Conservation (phyloP, 2,329 filamentous ascomycete species). For the Monosporascus sp. region DNA sequence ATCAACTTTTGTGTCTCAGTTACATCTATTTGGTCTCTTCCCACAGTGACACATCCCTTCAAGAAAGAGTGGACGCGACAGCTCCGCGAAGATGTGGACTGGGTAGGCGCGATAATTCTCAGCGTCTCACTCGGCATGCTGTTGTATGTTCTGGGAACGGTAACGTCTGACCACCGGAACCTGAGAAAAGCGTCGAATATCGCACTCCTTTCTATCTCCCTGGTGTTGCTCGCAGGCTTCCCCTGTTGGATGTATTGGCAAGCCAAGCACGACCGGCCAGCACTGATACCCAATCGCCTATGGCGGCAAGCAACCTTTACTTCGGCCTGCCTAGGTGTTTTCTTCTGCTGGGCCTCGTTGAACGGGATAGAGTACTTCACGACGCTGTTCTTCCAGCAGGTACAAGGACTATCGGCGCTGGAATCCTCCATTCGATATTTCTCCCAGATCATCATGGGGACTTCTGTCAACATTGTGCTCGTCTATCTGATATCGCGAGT, state of each 20-base stretch:
- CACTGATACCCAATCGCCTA: slow-evolving; percentile 50
- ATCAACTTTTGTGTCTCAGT: slow-evolving; percentile 32
- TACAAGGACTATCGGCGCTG: slow-evolving; percentile 34
- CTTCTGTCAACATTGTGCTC: slow-evolving; percentile 35
- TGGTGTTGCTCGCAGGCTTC: slow-evolving; percentile 38
- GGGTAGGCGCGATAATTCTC: slow-evolving; percentile 42
- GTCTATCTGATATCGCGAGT: slow-evolving; percentile 35
- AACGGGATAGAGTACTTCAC: slow-evolving; percentile 39
- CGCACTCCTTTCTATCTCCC: slow-evolving; percentile 32
- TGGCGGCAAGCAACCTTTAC: slow-evolving; percentile 51
- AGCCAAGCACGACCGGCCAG: slow-evolving; percentile 20
- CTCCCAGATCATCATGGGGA: slow-evolving; percentile 39
- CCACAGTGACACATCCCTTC: slow-evolving; percentile 14
- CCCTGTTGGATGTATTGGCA: slow-evolving; percentile 33
- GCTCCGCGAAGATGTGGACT: slow-evolving; percentile 41
- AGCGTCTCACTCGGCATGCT: slow-evolving; percentile 41
- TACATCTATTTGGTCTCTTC: slow-evolving; percentile 31
- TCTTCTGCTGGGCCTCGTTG: slow-evolving; percentile 35
- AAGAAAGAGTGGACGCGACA: slow-evolving; percentile 22
- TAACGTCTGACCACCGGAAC: slow-evolving; percentile 30
- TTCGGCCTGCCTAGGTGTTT: slow-evolving; percentile 41
- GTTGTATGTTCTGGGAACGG: slow-evolving; percentile 44
- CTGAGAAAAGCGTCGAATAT: slow-evolving; percentile 33
- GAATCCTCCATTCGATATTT: slow-evolving; percentile 36
- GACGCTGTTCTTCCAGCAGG: slow-evolving; percentile 40